Evolutionary conservation across 768 basidiomycete genomes (phyloP).

Genomic region (Mycena rebaudengoi): DNA sequence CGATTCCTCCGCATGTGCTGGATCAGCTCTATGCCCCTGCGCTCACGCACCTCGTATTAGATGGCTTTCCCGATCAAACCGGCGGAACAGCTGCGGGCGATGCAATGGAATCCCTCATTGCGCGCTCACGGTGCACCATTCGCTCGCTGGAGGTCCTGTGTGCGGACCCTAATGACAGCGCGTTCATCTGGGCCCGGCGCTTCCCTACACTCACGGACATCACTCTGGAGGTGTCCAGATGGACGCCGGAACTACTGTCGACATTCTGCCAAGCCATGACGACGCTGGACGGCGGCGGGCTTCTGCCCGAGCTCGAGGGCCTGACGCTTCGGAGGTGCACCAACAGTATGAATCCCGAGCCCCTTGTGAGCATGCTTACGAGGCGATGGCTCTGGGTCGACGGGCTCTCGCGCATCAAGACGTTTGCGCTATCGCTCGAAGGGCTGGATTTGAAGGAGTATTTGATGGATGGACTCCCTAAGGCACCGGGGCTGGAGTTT

Average conservation of each 20-base stretch:
- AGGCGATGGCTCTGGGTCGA: background rate
- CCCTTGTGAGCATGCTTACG: background rate
- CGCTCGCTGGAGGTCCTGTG: background rate
- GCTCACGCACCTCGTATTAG: no score
- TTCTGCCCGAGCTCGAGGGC: background rate
- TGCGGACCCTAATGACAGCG: background rate
- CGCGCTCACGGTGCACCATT: background rate
- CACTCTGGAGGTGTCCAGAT: background rate
- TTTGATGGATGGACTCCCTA: slow-evolving; percentile 1
- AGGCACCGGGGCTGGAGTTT: slow-evolving; percentile 5
- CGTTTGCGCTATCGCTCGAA: slow-evolving; percentile 6
- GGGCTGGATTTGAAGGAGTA: slow-evolving; percentile 1
- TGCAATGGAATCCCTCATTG: background rate
- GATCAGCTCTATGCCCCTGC: no score
- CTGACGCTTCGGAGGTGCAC: background rate
- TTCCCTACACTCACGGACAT: background rate
- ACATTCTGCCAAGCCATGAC: background rate
- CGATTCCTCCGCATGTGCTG: background rate
- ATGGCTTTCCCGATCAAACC: background rate
- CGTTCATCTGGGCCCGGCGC: background rate
- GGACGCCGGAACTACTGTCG: background rate
- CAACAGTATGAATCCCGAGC: background rate
- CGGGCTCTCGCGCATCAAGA: slow-evolving; percentile 5
- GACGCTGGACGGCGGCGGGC: background rate
- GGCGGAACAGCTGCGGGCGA: background rate